Percentiles rank a stretch among this genome's conserved stretches.
These are phyloP conservation scores for Termitomyces sp. DNA, from an alignment of 768 basidiomycete species.

Conservation along the genomic window DNA sequence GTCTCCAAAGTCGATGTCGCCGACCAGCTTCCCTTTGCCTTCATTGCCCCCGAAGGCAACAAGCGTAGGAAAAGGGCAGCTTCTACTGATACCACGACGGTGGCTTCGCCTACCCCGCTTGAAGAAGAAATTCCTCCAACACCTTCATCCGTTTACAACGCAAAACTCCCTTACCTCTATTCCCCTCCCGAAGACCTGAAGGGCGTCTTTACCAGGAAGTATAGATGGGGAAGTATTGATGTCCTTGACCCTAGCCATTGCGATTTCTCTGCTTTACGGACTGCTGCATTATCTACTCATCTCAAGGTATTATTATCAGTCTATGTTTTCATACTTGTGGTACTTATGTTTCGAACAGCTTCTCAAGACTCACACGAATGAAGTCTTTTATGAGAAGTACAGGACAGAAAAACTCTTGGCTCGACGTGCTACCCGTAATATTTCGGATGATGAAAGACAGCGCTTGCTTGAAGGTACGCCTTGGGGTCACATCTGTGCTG, in stretches of 20 bases:
- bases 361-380: conserved; percentile 77
- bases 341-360: conserved; percentile 35
- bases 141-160: conserved; percentile 30
- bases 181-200: conserved; percentile 61
- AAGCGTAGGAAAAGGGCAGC: conserved; percentile 34
- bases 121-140: conserved; percentile 39
- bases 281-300: conserved; percentile 79
- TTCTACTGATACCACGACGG: conserved; percentile 23
- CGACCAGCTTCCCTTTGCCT: conserved; percentile 66
- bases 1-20: conserved; percentile 57
- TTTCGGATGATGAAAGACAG: conserved; percentile 68
- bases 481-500: neutral
- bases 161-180: conserved; percentile 36
- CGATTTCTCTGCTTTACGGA: conserved; percentile 82
- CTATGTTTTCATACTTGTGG: neutral
- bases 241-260: conserved; percentile 83
- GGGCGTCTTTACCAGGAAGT: conserved; percentile 73
- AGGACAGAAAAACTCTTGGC: conserved; percentile 88
- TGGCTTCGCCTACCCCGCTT: conserved; percentile 20
- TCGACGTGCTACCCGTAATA: conserved; percentile 73
- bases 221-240: conserved; percentile 86
- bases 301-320: conserved; percentile 52
- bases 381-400: conserved; percentile 91
- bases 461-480: conserved; percentile 65
- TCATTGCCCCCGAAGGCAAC: conserved; percentile 66